Base-by-base conservation (phyloP, 192 early-diverging fungal genomes). In the Ambispora gerdemannii region DNA sequence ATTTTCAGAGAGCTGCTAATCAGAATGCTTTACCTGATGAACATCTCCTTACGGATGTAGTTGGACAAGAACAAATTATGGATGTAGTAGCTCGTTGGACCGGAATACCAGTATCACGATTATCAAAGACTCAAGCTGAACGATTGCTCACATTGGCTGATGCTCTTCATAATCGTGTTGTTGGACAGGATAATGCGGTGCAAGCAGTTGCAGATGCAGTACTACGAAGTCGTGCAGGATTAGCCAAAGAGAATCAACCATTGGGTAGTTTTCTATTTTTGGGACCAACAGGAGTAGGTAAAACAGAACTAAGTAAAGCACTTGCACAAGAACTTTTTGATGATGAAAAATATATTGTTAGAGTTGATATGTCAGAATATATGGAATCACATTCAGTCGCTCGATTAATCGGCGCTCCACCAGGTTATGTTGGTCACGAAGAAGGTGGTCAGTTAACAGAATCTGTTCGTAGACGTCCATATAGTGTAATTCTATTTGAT, bases 281-380 rank as follows among this genome's bases (percentile, higher is more conserved):
- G 1, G 97, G 97, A 1, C 93, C 95, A 2, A 98, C 95, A 13
- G 97, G 97, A 77, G 92, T 93, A 0, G 97, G 97, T 32, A 99
- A 99, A 76, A 93, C 89, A 1, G 91, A 93, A 78, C 77, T 91
- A 50, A 87, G 86, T 70, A 91, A 92, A 74, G 84, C 88, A 6
- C 78, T 93, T 35, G 92, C 90, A 17, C 78, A 89, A 56, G 92
- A 96, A 75, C 86, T 99, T 32, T 98, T 98, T 75, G 96, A 99
- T 77, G 92, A 96, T 70, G 93, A 98, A 75, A 95, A 94, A 75
- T 89, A 88, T 62, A 90, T 99, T 73, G 85, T 98, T 28, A 90
- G 97, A 0, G 83, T 99, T n/a, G 97, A 99, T 75, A 99, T 99
- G 97, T 91, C 90, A 47, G 97, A 99, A 80, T 99, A 95, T 79